Evolutionary conservation across 768 basidiomycete genomes (phyloP).

Genomic region (Termitomyces sp.): DNA sequence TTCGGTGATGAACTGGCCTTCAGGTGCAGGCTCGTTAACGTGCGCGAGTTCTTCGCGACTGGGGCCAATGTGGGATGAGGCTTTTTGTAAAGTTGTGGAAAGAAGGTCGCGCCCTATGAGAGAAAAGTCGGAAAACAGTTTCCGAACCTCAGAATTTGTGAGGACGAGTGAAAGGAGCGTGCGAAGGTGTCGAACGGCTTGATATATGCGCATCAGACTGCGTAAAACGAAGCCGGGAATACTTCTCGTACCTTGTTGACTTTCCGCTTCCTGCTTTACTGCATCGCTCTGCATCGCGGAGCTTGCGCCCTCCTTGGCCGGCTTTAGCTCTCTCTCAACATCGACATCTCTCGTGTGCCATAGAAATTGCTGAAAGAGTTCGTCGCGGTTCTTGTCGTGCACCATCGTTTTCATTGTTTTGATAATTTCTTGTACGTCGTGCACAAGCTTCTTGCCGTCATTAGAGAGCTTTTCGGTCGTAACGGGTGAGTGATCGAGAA

Average conservation of each 20-base stretch:
- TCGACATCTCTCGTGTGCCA: slow-evolving; percentile 68
- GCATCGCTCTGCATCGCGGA: slow-evolving; percentile 23
- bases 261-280: slow-evolving; percentile 51
- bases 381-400: slow-evolving; percentile 82
- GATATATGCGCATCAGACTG: background rate
- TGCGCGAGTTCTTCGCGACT: slow-evolving; percentile 49
- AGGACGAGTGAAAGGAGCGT: slow-evolving; percentile 82
- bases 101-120: slow-evolving; percentile 82
- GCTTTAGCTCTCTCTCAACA: background rate
- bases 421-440: slow-evolving; percentile 77
- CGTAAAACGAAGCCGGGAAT: background rate
- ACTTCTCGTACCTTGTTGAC: slow-evolving; percentile 49
- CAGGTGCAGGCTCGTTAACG: slow-evolving; percentile 66
- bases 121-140: slow-evolving; percentile 76
- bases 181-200: slow-evolving; percentile 81
- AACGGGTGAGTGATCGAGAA: slow-evolving; percentile 53
- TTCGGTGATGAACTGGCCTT: slow-evolving; percentile 58
- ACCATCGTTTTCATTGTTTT: slow-evolving; percentile 69
- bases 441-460: slow-evolving; percentile 71
- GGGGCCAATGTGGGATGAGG: slow-evolving; percentile 66
- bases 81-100: slow-evolving; percentile 65
- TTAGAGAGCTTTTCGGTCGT: slow-evolving; percentile 62
- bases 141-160: slow-evolving; percentile 92
- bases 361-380: slow-evolving; percentile 88
- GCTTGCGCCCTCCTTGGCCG: background rate